These are phyloP conservation scores for Annulohypoxylon nitens DNA, from an alignment of 495 filamentous ascomycete species.

Conservation along the genomic window DNA sequence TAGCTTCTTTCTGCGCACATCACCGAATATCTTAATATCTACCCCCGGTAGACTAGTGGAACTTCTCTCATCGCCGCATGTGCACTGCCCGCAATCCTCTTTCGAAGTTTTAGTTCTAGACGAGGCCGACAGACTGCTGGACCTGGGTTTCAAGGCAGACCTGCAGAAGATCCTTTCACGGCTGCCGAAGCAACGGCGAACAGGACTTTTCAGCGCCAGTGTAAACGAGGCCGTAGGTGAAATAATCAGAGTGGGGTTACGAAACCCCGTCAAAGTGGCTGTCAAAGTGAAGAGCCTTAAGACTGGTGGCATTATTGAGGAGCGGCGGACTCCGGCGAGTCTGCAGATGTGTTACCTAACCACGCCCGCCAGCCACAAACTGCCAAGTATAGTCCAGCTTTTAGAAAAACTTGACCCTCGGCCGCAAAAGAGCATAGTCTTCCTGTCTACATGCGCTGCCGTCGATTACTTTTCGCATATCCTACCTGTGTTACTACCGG, in stretches of 20 bases:
- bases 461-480: conserved; percentile 92
- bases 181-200: conserved; percentile 92
- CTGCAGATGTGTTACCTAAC: conserved; percentile 92
- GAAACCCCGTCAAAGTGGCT: conserved; percentile 92
- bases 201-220: conserved; percentile 92
- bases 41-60: conserved; percentile 93
- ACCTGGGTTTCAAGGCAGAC: conserved; percentile 95
- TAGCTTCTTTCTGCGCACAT: conserved; percentile 79
- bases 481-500: conserved; percentile 72
- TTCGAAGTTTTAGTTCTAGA: conserved; percentile 94
- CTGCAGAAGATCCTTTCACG: conserved; percentile 85
- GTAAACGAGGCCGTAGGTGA: conserved; percentile 92
- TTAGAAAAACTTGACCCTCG: conserved; percentile 75
- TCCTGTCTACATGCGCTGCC: conserved; percentile 93
- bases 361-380: conserved; percentile 78
- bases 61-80: conserved; percentile 88
- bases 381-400: conserved; percentile 78
- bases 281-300: conserved; percentile 82
- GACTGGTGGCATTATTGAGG: conserved; percentile 75
- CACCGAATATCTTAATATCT: conserved; percentile 87
- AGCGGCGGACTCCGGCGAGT: conserved; percentile 87
- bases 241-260: conserved; percentile 89
- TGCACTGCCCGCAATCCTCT: conserved; percentile 86
- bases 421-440: conserved; percentile 90
- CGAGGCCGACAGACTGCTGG: conserved; percentile 91